These are phyloP conservation scores for Hypholoma fasciculare DNA, from an alignment of 768 basidiomycete genomes.

Conservation along the genomic window DNA sequence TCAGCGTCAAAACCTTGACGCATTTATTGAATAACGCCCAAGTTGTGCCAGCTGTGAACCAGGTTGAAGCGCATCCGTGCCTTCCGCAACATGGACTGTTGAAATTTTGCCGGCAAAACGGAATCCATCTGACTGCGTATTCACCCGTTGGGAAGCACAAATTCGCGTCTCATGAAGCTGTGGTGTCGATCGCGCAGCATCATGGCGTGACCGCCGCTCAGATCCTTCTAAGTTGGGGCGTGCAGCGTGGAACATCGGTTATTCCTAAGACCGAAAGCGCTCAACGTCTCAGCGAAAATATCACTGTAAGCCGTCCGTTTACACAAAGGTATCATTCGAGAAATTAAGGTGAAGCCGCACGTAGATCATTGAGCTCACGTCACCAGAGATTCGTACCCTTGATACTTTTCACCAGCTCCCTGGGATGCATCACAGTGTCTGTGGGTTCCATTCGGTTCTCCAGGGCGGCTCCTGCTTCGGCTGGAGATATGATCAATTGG, in stretches of 20 bases:
- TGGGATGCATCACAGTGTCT: constrained; percentile 2
- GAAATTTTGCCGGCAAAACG: background rate
- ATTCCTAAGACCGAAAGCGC: constrained; percentile 2
- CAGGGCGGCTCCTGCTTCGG: constrained; percentile 1
- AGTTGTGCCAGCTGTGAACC: background rate
- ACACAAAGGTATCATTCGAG: background rate
- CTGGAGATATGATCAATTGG: constrained; percentile 1
- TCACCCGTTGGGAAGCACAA: background rate
- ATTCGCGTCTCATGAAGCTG: background rate
- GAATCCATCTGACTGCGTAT: background rate
- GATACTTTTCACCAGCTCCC: background rate
- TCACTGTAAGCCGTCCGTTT: background rate
- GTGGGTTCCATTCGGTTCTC: background rate
- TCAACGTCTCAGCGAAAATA: background rate
- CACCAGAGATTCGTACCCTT: background rate
- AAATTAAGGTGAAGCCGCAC: background rate
- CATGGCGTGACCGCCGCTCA: background rate
- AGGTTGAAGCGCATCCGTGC: constrained; percentile 2
- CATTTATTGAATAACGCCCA: background rate
- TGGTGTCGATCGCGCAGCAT: background rate
- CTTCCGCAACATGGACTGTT: constrained; percentile 1
- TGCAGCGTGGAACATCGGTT: constrained; percentile 2
- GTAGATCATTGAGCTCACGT: constrained; percentile 1
- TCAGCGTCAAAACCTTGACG: constrained; percentile 1
- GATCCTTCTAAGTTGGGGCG: constrained; percentile 2